Conservation (phyloP, 805 yeast species). For the Starmerella potacharoeniae region DNA sequence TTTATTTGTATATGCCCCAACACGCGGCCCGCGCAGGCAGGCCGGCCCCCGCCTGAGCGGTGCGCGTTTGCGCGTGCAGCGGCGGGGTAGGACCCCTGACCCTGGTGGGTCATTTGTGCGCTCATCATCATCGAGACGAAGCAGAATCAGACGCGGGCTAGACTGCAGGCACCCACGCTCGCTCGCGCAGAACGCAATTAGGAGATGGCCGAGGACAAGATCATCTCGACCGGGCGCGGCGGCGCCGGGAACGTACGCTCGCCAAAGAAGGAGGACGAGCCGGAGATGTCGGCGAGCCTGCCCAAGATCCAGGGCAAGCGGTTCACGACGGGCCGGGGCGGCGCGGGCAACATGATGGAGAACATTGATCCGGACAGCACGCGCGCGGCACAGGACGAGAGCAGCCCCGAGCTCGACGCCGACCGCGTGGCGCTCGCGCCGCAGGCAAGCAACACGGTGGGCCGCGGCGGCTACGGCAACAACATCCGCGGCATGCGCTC, state of each 20-base stretch:
- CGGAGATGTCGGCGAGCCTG: slow-evolving; percentile 49
- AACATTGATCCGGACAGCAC: slow-evolving; percentile 45
- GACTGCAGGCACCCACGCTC: no score
- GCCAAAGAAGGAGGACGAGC: slow-evolving; percentile 40
- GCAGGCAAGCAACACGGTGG: slow-evolving; percentile 32
- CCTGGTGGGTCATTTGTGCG: not conserved
- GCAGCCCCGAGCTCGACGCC: slow-evolving; percentile 37
- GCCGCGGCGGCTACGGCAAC: slow-evolving; percentile 60
- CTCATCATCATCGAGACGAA: not conserved
- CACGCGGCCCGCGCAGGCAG: no score
- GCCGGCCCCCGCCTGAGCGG: no score
- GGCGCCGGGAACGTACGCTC: slow-evolving; percentile 61
- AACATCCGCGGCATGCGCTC: slow-evolving; percentile 8
- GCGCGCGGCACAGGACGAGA: slow-evolving; percentile 45
- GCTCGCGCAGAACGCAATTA: not conserved
- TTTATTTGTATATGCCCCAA: not conserved
- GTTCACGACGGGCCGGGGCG: slow-evolving; percentile 67
- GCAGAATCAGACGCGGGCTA: no score
- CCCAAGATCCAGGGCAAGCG: slow-evolving; percentile 44
- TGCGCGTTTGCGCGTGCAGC: not conserved
- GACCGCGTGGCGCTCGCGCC: slow-evolving; percentile 35
- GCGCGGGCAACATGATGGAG: slow-evolving; percentile 61
- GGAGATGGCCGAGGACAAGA: not conserved
- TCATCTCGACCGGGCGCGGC: slow-evolving; percentile 63
- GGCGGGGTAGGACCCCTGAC: not conserved